Evolutionary conservation across 495 filamentous ascomycete genomes (phyloP).

Genomic region (Staphylotrichum tortipilum): DNA sequence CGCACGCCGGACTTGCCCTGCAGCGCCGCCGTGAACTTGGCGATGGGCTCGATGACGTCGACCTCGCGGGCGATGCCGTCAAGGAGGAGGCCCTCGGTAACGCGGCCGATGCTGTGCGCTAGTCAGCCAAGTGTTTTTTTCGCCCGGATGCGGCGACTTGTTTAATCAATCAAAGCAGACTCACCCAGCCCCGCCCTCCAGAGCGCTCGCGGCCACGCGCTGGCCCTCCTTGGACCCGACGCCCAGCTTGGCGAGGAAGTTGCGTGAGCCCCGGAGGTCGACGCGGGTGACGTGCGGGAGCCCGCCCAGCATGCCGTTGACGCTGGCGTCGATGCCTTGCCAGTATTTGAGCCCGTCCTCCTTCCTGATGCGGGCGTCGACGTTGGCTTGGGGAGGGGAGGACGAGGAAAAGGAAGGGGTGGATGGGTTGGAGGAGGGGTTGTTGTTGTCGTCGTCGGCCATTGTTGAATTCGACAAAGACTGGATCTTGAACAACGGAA

Average conservation of each 20-base stretch:
- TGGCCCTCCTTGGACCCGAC: constrained; percentile 31
- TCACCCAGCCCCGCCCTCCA: constrained; percentile 51
- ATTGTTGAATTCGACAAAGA: too few relatives aligned
- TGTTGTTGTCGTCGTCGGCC: too few relatives aligned
- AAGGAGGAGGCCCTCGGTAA: constrained; percentile 37
- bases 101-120: constrained; percentile 41
- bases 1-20: constrained; percentile 43
- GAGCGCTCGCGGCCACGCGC: constrained; percentile 21
- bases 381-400: too few relatives aligned
- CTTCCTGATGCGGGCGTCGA: constrained; percentile 46
- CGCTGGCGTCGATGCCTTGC: constrained; percentile 58
- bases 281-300: constrained; percentile 52
- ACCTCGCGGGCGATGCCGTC: constrained; percentile 16
- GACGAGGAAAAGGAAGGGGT: too few relatives aligned
- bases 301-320: constrained; percentile 78
- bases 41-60: constrained; percentile 48
- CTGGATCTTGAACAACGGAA: too few relatives aligned
- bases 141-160: constrained; percentile 10
- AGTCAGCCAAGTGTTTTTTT: background rate
- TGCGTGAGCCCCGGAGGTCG: constrained; percentile 68
- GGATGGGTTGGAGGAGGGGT: too few relatives aligned
- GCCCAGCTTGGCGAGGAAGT: constrained; percentile 70
- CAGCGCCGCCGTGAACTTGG: constrained; percentile 47
- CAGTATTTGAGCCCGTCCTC: constrained; percentile 60
- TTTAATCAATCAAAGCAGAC: too few relatives aligned